Evolutionary conservation across 805 yeast genomes (phyloP).

Genomic region (Wickerhamiella azyma): DNA sequence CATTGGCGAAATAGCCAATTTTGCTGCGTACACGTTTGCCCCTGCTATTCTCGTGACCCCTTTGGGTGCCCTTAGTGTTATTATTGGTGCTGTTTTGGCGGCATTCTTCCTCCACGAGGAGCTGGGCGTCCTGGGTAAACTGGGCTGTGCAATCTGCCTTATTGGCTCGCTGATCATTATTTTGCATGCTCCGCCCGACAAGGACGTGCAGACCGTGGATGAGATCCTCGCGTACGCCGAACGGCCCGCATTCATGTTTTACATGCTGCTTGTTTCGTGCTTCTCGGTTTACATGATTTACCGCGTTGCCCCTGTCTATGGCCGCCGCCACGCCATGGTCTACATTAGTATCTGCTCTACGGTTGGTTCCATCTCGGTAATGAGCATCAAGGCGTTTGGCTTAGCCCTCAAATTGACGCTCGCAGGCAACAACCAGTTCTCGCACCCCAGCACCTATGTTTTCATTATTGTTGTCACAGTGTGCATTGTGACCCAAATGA

Average conservation of each 20-base stretch:
- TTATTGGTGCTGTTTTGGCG: constrained; percentile 84
- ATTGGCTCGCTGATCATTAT: constrained; percentile 81
- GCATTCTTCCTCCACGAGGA: constrained; percentile 75
- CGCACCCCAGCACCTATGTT: constrained; percentile 70
- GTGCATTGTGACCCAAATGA: constrained; percentile 84
- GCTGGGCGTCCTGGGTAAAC: constrained; percentile 71
- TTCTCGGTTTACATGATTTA: constrained; percentile 71
- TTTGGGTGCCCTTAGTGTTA: constrained; percentile 77
- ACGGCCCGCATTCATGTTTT: constrained; percentile 56
- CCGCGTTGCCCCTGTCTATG: constrained; percentile 68
- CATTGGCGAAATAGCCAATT: constrained; percentile 79
- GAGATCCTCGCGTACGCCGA: constrained; percentile 72
- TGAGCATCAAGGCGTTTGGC: constrained; percentile 88
- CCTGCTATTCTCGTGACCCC: constrained; percentile 90
- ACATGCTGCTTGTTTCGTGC: constrained; percentile 45
- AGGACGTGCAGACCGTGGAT: constrained; percentile 75
- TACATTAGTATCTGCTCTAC: constrained; percentile 80
- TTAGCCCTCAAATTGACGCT: constrained; percentile 77
- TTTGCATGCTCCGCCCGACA: constrained; percentile 88
- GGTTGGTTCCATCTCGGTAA: constrained; percentile 82
- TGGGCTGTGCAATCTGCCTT: constrained; percentile 86
- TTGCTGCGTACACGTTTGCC: constrained; percentile 91
- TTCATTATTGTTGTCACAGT: constrained; percentile 64
- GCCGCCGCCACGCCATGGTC: constrained; percentile 71
- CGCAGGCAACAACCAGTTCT: constrained; percentile 75